phyloP scores from a whole-genome alignment of 768 basidiomycete genomes.

The Coprinellus aureogranulatus region DNA sequence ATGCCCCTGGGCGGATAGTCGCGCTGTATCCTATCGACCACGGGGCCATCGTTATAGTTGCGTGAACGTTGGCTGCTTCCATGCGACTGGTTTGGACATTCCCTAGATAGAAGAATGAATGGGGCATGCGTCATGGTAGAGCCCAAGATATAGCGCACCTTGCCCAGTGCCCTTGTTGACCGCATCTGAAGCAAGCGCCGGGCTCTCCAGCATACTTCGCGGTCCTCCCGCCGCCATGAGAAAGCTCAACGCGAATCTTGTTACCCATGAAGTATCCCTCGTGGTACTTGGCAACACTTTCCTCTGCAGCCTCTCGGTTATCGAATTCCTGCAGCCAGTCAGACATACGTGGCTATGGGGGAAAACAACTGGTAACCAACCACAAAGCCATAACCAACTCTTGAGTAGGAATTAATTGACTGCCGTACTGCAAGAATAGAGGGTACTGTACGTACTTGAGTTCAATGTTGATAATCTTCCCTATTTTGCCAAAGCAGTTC shows the following conservation, averaged over 20 bases:
- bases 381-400: slow-evolving; percentile 88
- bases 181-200: slow-evolving; percentile 86
- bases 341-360: slow-evolving; percentile 5
- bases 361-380: slow-evolving; percentile 46
- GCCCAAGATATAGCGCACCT: slow-evolving; percentile 46
- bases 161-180: slow-evolving; percentile 85
- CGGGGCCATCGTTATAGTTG: slow-evolving; percentile 45
- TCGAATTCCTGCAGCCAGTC: slow-evolving; percentile 69
- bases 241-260: slow-evolving; percentile 84
- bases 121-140: background rate
- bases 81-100: slow-evolving; percentile 60
- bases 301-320: slow-evolving; percentile 74
- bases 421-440: slow-evolving; percentile 6
- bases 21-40: slow-evolving; percentile 60
- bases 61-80: slow-evolving; percentile 26
- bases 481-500: slow-evolving; percentile 85
- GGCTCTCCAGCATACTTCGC: slow-evolving; percentile 84
- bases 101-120: slow-evolving; percentile 42
- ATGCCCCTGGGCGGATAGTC: slow-evolving; percentile 48
- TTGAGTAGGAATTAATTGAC: slow-evolving; percentile 28
- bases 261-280: slow-evolving; percentile 92
- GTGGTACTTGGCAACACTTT: slow-evolving; percentile 84
- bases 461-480: slow-evolving; percentile 71
- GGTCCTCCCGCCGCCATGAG: slow-evolving; percentile 78
- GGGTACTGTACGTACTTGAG: slow-evolving; percentile 85